phyloP scores from a whole-genome alignment of 495 filamentous ascomycete genomes.

The Neurospora tetraspora region DNA sequence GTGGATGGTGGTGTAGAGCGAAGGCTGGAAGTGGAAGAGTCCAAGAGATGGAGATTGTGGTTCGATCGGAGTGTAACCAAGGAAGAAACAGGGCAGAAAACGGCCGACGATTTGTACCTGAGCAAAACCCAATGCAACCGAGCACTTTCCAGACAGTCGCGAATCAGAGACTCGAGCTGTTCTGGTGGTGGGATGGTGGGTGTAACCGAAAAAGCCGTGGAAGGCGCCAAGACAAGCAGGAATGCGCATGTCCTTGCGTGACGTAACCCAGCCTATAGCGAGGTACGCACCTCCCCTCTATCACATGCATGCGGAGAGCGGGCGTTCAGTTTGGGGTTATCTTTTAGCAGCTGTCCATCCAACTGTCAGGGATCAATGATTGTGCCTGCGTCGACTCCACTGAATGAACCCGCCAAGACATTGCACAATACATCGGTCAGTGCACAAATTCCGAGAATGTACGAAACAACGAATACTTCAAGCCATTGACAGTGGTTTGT shows the following conservation, averaged over 20 bases:
- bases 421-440: background rate
- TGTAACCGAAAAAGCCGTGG: background rate
- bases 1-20: background rate
- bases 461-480: background rate
- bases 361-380: background rate
- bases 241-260: background rate
- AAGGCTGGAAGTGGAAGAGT: background rate
- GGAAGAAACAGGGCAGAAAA: background rate
- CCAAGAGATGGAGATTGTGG: background rate
- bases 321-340: background rate
- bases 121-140: background rate
- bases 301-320: background rate
- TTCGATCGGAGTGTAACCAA: background rate
- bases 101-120: background rate
- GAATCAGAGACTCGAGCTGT: background rate
- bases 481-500: background rate
- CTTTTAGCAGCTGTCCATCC: background rate
- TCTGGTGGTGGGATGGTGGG: background rate
- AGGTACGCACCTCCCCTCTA: background rate
- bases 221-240: background rate
- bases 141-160: background rate
- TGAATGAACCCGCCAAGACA: background rate
- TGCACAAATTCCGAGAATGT: background rate
- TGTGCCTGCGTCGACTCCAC: background rate
- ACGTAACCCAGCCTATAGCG: background rate